phyloP scores from a whole-genome alignment of 139 green algal species.

The Deuterostichococcus epilithicus region DNA sequence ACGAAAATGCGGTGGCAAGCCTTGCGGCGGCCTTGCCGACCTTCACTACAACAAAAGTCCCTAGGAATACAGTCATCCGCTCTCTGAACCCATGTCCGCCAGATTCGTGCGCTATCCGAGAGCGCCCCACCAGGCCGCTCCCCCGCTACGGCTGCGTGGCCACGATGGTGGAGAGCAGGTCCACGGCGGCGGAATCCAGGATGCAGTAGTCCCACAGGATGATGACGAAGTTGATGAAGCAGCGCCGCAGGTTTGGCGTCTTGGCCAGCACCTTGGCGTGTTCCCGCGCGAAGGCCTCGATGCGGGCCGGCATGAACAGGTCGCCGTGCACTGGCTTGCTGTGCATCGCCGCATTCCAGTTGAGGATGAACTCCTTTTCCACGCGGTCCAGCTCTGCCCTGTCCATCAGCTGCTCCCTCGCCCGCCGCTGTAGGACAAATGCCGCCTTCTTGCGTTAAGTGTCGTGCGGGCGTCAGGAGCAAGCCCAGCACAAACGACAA shows the following conservation, averaged over 20 bases:
- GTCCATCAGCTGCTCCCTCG: neutral
- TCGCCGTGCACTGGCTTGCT: neutral
- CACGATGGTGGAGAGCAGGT: neutral
- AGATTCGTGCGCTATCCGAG: no score
- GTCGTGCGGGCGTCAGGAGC: neutral
- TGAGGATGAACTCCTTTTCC: conserved; percentile 7
- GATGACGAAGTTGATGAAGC: neutral
- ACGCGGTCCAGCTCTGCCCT: neutral
- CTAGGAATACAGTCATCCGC: no score
- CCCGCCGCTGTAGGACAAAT: neutral
- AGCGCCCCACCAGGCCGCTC: no score
- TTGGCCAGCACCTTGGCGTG: neutral
- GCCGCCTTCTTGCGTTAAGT: neutral
- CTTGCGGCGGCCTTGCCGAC: no score
- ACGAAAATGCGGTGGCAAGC: no score
- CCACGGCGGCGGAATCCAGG: neutral
- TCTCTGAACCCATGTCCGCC: no score
- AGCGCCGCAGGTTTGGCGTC: neutral
- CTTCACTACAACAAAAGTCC: no score
- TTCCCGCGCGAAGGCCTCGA: neutral
- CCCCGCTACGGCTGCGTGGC: no score
- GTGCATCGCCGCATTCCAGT: conserved; percentile 2
- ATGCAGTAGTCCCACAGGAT: neutral
- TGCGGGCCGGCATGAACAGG: neutral
- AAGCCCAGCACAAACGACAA: neutral